Base-by-base conservation (phyloP, 2,329 filamentous ascomycete species). In the Juglanconis sp. region DNA sequence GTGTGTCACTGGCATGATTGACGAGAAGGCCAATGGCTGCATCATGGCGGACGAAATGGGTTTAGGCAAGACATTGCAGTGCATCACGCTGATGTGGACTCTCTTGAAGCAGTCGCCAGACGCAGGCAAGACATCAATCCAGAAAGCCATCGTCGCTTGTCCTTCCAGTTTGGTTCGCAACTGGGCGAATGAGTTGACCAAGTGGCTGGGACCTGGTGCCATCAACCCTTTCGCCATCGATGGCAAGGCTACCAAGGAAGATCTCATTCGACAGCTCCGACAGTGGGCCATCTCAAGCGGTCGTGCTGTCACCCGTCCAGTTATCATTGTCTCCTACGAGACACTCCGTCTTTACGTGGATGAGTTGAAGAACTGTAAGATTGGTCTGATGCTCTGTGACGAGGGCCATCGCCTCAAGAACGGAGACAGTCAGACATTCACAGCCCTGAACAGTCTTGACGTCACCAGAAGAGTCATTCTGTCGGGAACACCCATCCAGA, bases 1-100 rank as follows among this genome's bases (percentile, higher is more conserved):
- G 66, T 96, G 92, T 70, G 92, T 95, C 5, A 98, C 94, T 1
- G 95, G 95, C n/a, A 83, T 98, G 81, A 90, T 98, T 59, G 95
- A 98, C 68, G 84, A 89, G 42, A 94, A 94, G 68, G 95, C 95
- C 53, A 91, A 97, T 73, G 95, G 95, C 2, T 99, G 95, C 75
- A 99, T 99, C 72, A 99, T 99, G 95, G 95, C 95, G 56, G 95
- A 99, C 72, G 95, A 97, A 72, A 99, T 99, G 95, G 95, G 95
- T 67, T 79, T 99, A 35, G 95, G 95, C 59, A 99, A 99, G 77
- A 99, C 95, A 17, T 77, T 99, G 48, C 95, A 99, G 79, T 99
- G 95, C 74, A 99, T 99, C 69, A 86, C 95, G 0, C 82, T 99
- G 53, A 88, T 99, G 81, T 99, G 95, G 95, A 99, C 95, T 1